These are phyloP conservation scores for Astathelohania contejeani DNA, from an alignment of 371 early-diverging fungal genomes.

Conservation along the genomic window DNA sequence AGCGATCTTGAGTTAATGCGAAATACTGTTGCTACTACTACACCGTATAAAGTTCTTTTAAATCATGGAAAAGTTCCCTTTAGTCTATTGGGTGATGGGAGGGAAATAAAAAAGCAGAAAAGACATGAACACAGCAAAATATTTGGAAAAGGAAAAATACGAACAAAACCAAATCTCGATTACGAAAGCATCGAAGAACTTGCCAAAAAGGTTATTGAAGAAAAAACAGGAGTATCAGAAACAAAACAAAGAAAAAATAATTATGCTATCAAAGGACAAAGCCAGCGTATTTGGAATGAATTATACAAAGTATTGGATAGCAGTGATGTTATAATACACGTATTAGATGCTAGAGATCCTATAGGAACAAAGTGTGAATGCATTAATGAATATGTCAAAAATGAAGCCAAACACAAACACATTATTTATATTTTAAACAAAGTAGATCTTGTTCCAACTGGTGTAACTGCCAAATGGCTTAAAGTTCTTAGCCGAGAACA, in stretches of 20 bases:
- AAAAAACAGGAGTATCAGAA: conserved; percentile 11
- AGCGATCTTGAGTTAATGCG: conserved; percentile 68
- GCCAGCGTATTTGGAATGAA: conserved; percentile 95
- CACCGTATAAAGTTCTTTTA: conserved; percentile 84
- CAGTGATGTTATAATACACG: conserved; percentile 88
- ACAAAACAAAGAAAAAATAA: not conserved
- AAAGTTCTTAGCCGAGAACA: conserved; percentile 66
- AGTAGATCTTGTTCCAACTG: conserved; percentile 93
- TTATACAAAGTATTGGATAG: conserved; percentile 96
- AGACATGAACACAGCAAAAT: conserved; percentile 76
- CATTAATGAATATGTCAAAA: conserved; percentile 72
- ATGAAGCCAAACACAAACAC: conserved; percentile 86
- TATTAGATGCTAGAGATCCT: conserved; percentile 94
- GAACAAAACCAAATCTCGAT: conserved; percentile 63
- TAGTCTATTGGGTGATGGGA: conserved; percentile 62
- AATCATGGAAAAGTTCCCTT: conserved; percentile 86
- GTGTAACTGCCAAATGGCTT: conserved; percentile 93
- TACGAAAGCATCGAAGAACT: conserved; percentile 66
- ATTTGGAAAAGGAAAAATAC: conserved; percentile 68
- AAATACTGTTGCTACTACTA: conserved; percentile 53
- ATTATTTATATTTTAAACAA: conserved; percentile 95
- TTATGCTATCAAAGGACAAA: conserved; percentile 69
- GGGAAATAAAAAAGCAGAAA: conserved; percentile 56
- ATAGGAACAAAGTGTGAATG: conserved; percentile 77
- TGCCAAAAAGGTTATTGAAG: conserved; percentile 57